Percentiles rank a stretch among this genome's conserved stretches.
phyloP scores from a whole-genome alignment of 306 rosid species.

The Malus domestica region DNA sequence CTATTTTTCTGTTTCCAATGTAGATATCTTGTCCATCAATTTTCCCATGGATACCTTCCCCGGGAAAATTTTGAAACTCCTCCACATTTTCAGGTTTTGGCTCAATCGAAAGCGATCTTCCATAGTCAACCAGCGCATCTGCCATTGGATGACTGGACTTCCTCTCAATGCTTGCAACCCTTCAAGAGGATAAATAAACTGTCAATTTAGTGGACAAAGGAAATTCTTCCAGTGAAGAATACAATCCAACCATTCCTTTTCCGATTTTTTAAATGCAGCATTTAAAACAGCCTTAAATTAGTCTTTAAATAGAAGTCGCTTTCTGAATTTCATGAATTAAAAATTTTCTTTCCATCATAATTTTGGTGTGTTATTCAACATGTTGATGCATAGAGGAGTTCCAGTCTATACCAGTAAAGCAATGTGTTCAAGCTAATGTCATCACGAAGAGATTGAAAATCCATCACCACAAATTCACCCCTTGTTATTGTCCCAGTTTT shows the following conservation, averaged over 20 bases:
- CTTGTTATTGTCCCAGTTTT: slow-evolving; percentile 92
- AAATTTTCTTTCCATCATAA: not conserved
- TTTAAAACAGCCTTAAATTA: not conserved
- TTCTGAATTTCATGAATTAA: not conserved
- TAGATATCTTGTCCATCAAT: slow-evolving; percentile 58
- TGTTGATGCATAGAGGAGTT: not conserved
- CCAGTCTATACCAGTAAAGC: slow-evolving; percentile 57
- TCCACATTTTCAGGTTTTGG: slow-evolving; percentile 74
- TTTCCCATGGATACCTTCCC: slow-evolving; percentile 80
- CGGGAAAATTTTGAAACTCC: slow-evolving; percentile 70
- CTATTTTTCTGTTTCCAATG: slow-evolving; percentile 68
- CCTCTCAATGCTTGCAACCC: slow-evolving; percentile 94
- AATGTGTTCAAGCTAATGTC: slow-evolving; percentile 54
- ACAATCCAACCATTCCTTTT: no score
- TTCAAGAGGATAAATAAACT: slow-evolving; percentile 9
- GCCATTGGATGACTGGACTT: slow-evolving; percentile 99
- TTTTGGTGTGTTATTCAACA: not conserved
- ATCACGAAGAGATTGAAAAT: slow-evolving; percentile 52
- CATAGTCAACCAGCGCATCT: slow-evolving; percentile 65
- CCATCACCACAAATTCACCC: slow-evolving; percentile 74
- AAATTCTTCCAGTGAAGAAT: no score
- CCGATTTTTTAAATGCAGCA: no score
- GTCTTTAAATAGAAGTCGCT: not conserved
- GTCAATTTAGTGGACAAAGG: not conserved
- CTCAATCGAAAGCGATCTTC: slow-evolving; percentile 61